Percentiles rank a stretch among this genome's conserved stretches.
Evolutionary conservation across 495 filamentous ascomycete species (phyloP).

Genomic region (Aspergillus leporis): DNA sequence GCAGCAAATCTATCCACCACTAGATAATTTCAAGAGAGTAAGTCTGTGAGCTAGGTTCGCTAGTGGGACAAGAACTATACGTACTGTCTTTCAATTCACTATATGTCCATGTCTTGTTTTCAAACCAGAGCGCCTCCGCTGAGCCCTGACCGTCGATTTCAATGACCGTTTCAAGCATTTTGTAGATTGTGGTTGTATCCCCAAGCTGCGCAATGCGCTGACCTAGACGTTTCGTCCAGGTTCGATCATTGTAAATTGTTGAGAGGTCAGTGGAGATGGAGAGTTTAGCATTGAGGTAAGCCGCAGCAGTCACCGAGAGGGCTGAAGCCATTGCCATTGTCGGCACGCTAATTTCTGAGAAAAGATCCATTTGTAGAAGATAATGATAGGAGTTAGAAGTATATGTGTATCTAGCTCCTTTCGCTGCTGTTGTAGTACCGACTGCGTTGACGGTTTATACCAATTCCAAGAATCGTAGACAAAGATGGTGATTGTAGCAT

Average conservation of each 20-base stretch:
- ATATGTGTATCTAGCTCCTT: background rate
- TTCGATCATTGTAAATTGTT: slow-evolving; percentile 32
- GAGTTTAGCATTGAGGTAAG: slow-evolving; percentile 53
- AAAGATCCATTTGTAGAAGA: slow-evolving; percentile 32
- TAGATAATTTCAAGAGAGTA: slow-evolving; percentile 16
- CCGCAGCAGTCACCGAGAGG: slow-evolving; percentile 39
- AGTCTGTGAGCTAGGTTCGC: background rate
- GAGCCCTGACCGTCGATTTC: slow-evolving; percentile 38
- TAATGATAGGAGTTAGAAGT: background rate
- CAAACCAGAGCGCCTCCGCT: slow-evolving; percentile 51
- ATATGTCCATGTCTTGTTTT: slow-evolving; percentile 52
- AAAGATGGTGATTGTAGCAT: background rate
- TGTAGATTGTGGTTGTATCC: slow-evolving; percentile 45
- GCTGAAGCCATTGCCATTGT: slow-evolving; percentile 41
- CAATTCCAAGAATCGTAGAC: background rate
- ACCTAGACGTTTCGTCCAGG: slow-evolving; percentile 34
- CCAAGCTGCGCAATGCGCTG: slow-evolving; percentile 43
- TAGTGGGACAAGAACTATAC: slow-evolving; percentile 13
- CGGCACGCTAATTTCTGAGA: slow-evolving; percentile 38
- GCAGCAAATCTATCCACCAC: slow-evolving; percentile 49
- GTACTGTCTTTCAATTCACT: slow-evolving; percentile 46
- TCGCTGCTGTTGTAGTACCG: background rate
- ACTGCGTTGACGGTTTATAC: background rate
- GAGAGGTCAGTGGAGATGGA: slow-evolving; percentile 45
- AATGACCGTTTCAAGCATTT: slow-evolving; percentile 43